A percentile compares a stretch with the other conserved stretches of the same genome.
Conservation (phyloP, 2,329 filamentous ascomycete species). For the Aspergillus vadensis region DNA sequence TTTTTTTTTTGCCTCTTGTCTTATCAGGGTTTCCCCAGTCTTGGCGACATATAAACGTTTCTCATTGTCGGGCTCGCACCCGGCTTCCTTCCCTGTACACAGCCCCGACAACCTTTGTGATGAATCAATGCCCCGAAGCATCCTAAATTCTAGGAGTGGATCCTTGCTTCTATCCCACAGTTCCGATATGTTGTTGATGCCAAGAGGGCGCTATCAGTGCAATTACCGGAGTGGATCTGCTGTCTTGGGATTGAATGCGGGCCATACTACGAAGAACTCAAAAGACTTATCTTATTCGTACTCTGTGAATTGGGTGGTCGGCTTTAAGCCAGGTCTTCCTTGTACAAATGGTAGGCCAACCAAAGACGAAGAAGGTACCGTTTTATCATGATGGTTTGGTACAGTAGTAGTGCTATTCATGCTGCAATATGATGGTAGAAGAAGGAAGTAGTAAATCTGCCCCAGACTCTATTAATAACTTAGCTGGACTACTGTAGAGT, state of each 20-base stretch:
- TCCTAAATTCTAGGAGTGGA: background rate
- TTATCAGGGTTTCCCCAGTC: background rate
- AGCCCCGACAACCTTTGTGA: background rate
- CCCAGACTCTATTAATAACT: slow-evolving; percentile 5
- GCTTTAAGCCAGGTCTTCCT: background rate
- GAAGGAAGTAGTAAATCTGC: background rate
- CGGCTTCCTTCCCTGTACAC: background rate
- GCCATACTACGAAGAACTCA: background rate
- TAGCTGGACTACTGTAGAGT: slow-evolving; percentile 9
- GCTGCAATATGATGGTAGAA: background rate
- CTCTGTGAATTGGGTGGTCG: no score
- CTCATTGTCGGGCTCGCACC: background rate
- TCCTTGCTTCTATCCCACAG: slow-evolving; percentile 1
- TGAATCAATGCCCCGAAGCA: background rate
- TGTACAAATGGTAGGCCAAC: background rate
- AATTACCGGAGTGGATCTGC: background rate
- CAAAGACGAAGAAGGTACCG: no score
- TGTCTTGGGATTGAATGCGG: background rate
- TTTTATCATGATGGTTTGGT: no score
- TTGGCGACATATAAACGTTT: background rate
- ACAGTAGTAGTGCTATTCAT: background rate
- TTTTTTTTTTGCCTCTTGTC: background rate
- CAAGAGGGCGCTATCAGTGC: background rate
- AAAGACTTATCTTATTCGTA: no score
- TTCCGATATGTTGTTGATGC: background rate